A percentile compares a stretch with the other conserved stretches of the same genome.
These are phyloP conservation scores for Earliella scabrosa DNA, from an alignment of 1,284 basidiomycete species.

Conservation along the genomic window DNA sequence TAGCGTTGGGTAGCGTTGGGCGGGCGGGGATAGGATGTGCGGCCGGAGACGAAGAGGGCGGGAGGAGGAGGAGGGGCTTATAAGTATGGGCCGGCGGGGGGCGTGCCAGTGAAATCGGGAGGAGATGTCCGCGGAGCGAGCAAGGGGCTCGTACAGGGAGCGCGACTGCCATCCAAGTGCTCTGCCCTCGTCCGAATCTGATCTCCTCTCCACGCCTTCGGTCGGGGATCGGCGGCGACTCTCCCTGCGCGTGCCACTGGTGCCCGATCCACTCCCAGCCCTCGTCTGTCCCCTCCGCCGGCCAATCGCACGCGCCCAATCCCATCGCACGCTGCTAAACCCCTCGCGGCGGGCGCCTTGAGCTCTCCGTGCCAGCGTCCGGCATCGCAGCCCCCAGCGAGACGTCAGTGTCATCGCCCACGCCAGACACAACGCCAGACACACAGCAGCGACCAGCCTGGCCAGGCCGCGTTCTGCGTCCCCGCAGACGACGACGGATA, in stretches of 20 bases:
- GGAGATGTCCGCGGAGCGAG: slow-evolving; percentile 25
- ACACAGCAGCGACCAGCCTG: neutral
- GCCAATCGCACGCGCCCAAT: neutral
- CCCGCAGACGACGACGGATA: neutral
- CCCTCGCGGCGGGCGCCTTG: too few species aligned
- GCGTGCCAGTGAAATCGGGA: neutral
- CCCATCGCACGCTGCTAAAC: neutral
- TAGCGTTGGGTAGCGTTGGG: neutral
- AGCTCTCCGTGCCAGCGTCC: too few species aligned
- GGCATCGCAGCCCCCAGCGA: too few species aligned
- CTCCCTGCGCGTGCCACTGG: neutral
- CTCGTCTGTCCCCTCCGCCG: too few species aligned
- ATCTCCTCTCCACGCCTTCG: neutral
- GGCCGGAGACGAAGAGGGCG: slow-evolving; percentile 38
- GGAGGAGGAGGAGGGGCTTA: slow-evolving; percentile 2
- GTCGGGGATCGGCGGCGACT: slow-evolving; percentile 12
- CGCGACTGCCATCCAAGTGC: neutral
- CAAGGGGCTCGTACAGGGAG: neutral
- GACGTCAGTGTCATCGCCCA: too few species aligned
- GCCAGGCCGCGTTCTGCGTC: neutral
- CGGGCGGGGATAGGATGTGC: slow-evolving; percentile 11
- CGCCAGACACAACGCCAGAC: too few species aligned
- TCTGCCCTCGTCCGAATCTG: neutral
- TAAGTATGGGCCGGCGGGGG: slow-evolving; percentile 4
- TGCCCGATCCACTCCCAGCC: too few species aligned